Evolutionary conservation across 1,139 yeast genomes (phyloP), one percentile per base, ranked within the genome.

Genomic region (Candida frijolesensis): DNA sequence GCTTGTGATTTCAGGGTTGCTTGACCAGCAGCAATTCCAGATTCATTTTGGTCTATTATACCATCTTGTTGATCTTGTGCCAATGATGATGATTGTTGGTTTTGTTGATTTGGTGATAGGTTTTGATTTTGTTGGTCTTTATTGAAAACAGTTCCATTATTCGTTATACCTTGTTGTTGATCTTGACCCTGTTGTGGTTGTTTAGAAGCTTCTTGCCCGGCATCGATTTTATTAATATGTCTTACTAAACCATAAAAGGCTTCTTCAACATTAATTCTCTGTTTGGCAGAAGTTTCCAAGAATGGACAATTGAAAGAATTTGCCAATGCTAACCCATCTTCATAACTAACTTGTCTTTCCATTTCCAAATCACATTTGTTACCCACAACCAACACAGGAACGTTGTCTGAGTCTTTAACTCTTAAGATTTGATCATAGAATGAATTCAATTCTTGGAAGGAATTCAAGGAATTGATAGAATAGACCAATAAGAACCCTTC

Each of bases 281-380:
- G 92, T 74, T 94, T 91, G 33, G 99, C 99, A 49, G 94, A 85
- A 2, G 98, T 89, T 70, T 94, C 99, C 62, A 91, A 78, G 64
- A 92, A 95, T 42, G 89, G 87, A 56, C 96, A 88, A 58, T 82
- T 78, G 70, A 83, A 87, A 53, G 81, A 79, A 60, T 81, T 83
- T 42, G 96, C 95, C 66, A 92, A 81, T 45, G 80, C 82, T 57
- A 82, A 78, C 42, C 97, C 97, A 64, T 89, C 96, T 59, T 87
- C 94, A 57, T 82, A 87, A 48, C 90, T 76, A 10, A 91, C 88
- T 61, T 85, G 88, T 65, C 98, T 80, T 64, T 90, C 97, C 51
- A 82, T 84, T 59, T 76, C 81, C 61, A 76, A 72, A 60, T 70
- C 74, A 59, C 74, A 67, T 54, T 87, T 87, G 71, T 87, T 87